Conservation (phyloP, 2,329 filamentous ascomycete genomes). For the Lecanoromycetidae sp. region DNA sequence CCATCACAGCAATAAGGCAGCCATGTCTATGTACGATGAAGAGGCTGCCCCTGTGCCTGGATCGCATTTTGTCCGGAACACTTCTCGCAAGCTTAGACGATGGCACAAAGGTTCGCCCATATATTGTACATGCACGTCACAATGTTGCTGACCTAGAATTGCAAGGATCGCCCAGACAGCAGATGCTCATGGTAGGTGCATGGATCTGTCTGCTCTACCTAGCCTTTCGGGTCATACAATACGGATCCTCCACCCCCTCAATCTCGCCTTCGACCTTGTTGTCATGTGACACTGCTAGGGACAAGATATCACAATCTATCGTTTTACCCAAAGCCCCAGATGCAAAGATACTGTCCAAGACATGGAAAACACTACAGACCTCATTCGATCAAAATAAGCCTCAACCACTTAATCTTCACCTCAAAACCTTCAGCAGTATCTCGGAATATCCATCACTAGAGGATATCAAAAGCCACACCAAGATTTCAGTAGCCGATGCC, state of each 20-base stretch:
- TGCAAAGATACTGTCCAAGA: neutral
- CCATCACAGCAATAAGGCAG: neutral
- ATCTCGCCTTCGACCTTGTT: neutral
- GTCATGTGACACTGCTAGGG: constrained; percentile 4
- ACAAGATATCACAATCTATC: constrained; percentile 7
- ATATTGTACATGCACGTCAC: neutral
- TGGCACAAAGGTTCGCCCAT: constrained; percentile 6
- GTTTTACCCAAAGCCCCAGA: constrained; percentile 3
- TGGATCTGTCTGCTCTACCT: constrained; percentile 7
- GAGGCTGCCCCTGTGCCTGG: constrained; percentile 4
- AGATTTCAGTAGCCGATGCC: constrained; percentile 8
- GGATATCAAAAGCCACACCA: constrained; percentile 9
- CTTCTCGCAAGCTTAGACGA: constrained; percentile 7
- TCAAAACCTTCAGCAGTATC: constrained; percentile 5
- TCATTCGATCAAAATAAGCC: constrained; percentile 13
- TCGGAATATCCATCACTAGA: constrained; percentile 11
- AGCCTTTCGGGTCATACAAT: constrained; percentile 1
- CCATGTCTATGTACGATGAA: constrained; percentile 11
- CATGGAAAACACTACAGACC: constrained; percentile 8
- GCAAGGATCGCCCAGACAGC: constrained; percentile 11
- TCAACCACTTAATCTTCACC: constrained; percentile 5
- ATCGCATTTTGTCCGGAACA: constrained; percentile 5
- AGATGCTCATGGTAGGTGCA: constrained; percentile 3
- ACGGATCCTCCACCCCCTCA: neutral
- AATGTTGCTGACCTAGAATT: neutral